Conservation (phyloP, 495 filamentous ascomycete genomes). For the Xylaria grammica region DNA sequence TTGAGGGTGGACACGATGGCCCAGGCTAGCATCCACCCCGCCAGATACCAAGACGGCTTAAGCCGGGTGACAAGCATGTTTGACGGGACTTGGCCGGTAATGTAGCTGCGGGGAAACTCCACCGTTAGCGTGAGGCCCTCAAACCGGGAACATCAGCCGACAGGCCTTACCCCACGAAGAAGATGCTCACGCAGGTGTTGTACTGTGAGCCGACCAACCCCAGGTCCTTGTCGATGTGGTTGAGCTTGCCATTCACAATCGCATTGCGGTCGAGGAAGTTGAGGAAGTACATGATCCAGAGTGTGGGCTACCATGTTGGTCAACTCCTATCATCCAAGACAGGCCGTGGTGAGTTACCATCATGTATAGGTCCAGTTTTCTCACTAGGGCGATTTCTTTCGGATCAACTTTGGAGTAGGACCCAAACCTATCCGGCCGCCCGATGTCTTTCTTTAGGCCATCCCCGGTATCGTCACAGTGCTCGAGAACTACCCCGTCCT, state of each 20-base stretch:
- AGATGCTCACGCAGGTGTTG: conserved; percentile 55
- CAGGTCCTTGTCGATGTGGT: conserved; percentile 53
- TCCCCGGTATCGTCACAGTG: conserved; percentile 13
- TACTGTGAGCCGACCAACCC: conserved; percentile 55
- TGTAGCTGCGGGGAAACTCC: conserved; percentile 5
- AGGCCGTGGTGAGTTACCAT: conserved; percentile 33
- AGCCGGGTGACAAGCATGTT: conserved; percentile 44
- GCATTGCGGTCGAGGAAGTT: conserved; percentile 57
- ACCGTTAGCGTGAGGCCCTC: conserved; percentile 1
- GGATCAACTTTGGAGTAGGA: conserved; percentile 46
- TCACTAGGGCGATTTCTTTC: conserved; percentile 49
- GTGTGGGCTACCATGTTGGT: conserved; percentile 36
- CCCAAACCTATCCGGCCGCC: conserved; percentile 44
- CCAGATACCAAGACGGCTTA: conserved; percentile 36
- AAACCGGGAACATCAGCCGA: neutral
- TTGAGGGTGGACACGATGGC: conserved; percentile 16
- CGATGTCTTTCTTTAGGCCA: conserved; percentile 8
- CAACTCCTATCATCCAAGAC: neutral
- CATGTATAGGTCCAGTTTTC: conserved; percentile 54
- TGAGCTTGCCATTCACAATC: conserved; percentile 49
- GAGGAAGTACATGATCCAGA: conserved; percentile 51
- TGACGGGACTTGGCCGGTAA: conserved; percentile 31
- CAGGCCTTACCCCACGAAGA: conserved; percentile 53
- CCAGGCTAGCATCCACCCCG: conserved; percentile 20
- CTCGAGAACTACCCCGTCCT: conserved; percentile 12